Evolutionary conservation across 306 rosid genomes (phyloP).

Genomic region (Amphicarpaea edgeworthii): DNA sequence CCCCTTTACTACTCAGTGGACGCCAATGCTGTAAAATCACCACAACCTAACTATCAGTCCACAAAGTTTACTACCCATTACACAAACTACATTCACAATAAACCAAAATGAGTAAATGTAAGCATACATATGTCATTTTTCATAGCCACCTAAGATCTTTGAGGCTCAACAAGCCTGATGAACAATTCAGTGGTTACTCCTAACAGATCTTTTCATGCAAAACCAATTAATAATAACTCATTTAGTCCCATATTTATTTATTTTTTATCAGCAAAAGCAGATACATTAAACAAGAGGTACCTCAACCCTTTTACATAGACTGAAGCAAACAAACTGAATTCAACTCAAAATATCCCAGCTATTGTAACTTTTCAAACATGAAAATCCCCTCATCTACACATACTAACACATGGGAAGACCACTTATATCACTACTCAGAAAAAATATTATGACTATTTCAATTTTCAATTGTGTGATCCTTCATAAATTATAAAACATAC

Average conservation of each 20-base stretch:
- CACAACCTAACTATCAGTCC: conserved; percentile 41
- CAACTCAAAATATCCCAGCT: too few species aligned
- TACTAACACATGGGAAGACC: too few species aligned
- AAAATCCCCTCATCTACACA: too few species aligned
- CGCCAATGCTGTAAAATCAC: conserved; percentile 78
- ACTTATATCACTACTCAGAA: too few species aligned
- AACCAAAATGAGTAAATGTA: conserved; percentile 15
- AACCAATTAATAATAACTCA: neutral
- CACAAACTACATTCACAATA: conserved; percentile 26
- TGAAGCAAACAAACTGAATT: too few species aligned
- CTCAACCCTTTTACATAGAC: too few species aligned
- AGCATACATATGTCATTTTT: neutral
- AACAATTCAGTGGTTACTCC: conserved; percentile 1
- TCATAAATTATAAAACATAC: too few species aligned
- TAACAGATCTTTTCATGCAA: neutral
- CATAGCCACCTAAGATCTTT: neutral
- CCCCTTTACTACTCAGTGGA: conserved; percentile 57
- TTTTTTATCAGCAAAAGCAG: too few species aligned
- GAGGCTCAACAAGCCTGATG: conserved; percentile 10
- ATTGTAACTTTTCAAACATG: too few species aligned
- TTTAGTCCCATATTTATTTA: neutral
- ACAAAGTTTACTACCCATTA: conserved; percentile 17
- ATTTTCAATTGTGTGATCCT: too few species aligned
- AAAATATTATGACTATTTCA: too few species aligned
- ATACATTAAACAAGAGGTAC: too few species aligned